A percentile compares a stretch with the other conserved stretches of the same genome.
Evolutionary conservation across 2,329 filamentous ascomycete species (phyloP).

Genomic region (Epichloe elymi): DNA sequence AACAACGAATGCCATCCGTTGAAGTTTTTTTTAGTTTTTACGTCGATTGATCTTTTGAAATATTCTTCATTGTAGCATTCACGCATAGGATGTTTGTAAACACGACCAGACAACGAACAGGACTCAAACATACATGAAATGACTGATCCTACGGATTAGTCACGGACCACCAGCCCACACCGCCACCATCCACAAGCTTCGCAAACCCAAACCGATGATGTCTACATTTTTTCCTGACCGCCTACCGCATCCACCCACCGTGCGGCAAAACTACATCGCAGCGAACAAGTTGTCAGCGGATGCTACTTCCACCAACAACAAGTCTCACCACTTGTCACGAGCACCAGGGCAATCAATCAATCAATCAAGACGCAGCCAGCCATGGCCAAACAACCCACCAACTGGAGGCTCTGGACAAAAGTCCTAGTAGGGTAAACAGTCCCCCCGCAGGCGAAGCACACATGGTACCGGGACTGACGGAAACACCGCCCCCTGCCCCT

Average conservation of each 20-base stretch:
- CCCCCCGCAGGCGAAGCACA: too few relatives aligned
- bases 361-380: neutral
- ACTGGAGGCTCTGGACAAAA: slow-evolving; percentile 51
- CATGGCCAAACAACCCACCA: slow-evolving; percentile 34
- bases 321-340: neutral
- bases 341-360: neutral
- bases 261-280: neutral
- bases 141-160: too few relatives aligned
- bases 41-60: too few relatives aligned
- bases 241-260: neutral
- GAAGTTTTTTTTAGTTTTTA: too few relatives aligned
- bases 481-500: neutral
- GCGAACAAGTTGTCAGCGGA: too few relatives aligned
- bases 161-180: neutral
- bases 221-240: neutral
- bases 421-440: slow-evolving; percentile 49
- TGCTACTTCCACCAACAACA: neutral
- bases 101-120: too few relatives aligned
- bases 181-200: neutral
- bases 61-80: too few relatives aligned
- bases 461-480: too few relatives aligned
- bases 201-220: neutral
- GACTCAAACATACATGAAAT: too few relatives aligned
- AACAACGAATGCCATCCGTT: neutral
- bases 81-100: too few relatives aligned